Conservation (phyloP, 2,329 filamentous ascomycete genomes). For the Grosmannia serpens region DNA sequence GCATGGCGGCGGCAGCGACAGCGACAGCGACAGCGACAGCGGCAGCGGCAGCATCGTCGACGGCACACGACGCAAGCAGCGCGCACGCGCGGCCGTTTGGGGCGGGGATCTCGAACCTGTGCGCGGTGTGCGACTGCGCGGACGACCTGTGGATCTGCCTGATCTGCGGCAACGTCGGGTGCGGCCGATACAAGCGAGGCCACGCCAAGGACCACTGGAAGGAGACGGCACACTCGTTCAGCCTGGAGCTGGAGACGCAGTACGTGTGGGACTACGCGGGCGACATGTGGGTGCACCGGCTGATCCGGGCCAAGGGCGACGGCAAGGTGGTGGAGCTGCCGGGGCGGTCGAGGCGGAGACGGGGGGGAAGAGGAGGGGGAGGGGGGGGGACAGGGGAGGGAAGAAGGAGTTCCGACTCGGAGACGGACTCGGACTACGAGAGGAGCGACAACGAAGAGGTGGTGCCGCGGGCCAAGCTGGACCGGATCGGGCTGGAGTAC, state of each 20-base stretch:
- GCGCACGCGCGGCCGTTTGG: conserved; percentile 46
- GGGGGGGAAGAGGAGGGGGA: neutral
- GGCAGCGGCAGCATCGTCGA: conserved; percentile 5
- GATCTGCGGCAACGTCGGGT: conserved; percentile 85
- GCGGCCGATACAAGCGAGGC: conserved; percentile 85
- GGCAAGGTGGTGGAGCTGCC: conserved; percentile 89
- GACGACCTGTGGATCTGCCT: conserved; percentile 91
- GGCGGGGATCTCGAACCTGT: conserved; percentile 54
- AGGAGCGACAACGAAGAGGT: conserved; percentile 30
- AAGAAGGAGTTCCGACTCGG: neutral
- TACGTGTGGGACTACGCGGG: conserved; percentile 97
- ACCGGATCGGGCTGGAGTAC: conserved; percentile 84
- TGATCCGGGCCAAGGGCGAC: conserved; percentile 88
- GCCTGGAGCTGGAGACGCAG: conserved; percentile 85
- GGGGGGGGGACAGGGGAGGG: neutral
- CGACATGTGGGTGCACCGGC: conserved; percentile 88
- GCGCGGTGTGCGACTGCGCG: conserved; percentile 66
- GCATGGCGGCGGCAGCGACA: neutral
- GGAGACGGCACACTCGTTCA: conserved; percentile 78
- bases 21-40: neutral
- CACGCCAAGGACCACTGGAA: conserved; percentile 94
- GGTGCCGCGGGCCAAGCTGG: conserved; percentile 57
- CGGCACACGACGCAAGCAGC: conserved; percentile 31
- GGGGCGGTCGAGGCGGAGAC: conserved; percentile 18
- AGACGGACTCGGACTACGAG: neutral